Percentiles rank a stretch among this genome's conserved stretches.
Conservation (phyloP, 2,329 filamentous ascomycete species). For the Sporothrix humicola region DNA sequence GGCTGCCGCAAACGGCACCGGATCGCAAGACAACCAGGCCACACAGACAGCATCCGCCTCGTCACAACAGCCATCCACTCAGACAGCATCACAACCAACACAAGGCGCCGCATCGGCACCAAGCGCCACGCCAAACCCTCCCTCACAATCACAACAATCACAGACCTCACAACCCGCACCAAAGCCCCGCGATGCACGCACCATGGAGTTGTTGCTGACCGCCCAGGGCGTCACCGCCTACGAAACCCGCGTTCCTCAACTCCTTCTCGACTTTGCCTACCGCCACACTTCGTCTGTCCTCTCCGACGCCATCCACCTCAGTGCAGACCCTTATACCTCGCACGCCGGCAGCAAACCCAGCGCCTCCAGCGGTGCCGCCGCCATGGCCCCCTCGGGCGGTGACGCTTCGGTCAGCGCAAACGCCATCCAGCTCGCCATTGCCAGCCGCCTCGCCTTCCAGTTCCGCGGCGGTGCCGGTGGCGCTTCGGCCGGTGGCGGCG, state of each 20-base stretch:
- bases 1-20: slow-evolving; percentile 29
- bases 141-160: slow-evolving; percentile 28
- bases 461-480: slow-evolving; percentile 63
- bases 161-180: slow-evolving; percentile 49
- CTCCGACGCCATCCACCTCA: slow-evolving; percentile 71
- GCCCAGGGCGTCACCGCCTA: slow-evolving; percentile 80
- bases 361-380: slow-evolving; percentile 56
- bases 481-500: slow-evolving; percentile 53
- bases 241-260: slow-evolving; percentile 80
- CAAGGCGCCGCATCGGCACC: slow-evolving; percentile 6
- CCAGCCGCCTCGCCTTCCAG: slow-evolving; percentile 69
- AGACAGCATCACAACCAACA: slow-evolving; percentile 22
- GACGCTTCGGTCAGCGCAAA: slow-evolving; percentile 67
- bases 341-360: slow-evolving; percentile 61
- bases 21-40: slow-evolving; percentile 34
- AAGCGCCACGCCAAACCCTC: slow-evolving; percentile 17
- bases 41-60: slow-evolving; percentile 37
- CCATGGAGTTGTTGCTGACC: slow-evolving; percentile 79
- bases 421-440: slow-evolving; percentile 75
- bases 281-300: slow-evolving; percentile 76
- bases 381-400: slow-evolving; percentile 52
- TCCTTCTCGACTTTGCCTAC: slow-evolving; percentile 86
- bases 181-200: slow-evolving; percentile 77
- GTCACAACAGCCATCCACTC: slow-evolving; percentile 11
- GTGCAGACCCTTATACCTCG: slow-evolving; percentile 69